Evolutionary conservation across 2,329 filamentous ascomycete genomes (phyloP), one percentile per base, ranked within the genome.

Genomic region (Fusarium nisikadoi): DNA sequence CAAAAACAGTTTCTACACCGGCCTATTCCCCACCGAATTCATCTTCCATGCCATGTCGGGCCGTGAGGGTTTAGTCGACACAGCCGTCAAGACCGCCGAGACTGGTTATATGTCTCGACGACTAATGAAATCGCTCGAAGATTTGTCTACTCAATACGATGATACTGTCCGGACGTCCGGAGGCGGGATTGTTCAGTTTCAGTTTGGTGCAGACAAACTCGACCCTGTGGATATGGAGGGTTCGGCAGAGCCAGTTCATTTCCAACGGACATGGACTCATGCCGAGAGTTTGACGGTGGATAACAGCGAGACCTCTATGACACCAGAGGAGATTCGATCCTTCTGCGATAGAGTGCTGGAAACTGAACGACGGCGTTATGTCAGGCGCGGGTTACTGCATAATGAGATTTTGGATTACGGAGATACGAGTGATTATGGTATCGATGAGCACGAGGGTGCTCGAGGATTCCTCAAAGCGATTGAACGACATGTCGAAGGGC

Each of bases 151-250:
- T 2, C 91, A 94, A 76, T 99, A 99, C 77, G 96, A 99, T 77
- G 90, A 97, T 77, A 99, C 96, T 0, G 95, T 99, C 2, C 90
- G 96, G 62, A 98, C 95, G 33, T 98, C 95, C 1, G 92, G 92
- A 4, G 93, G 93, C 12, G 91, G 91, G 36, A 92, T 99, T 68
- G 94, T 99, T 5, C 96, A 99, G 80, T 98, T 99, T 83, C 94
- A 97, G 79, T 99, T 97, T 77, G 96, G 96, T 80, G 96, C 96
- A 36, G 96, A 99, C 78, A 95, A 95, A 71, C 86, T 99, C 36
- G 96, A 99, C 80, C 96, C 96, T 3, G 93, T 98, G 25, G 95
- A 98, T 79, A 99, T 99, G 95, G 96, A 99, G 81, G 96, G 94
- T 46, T 92, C 92, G 70, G 95, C 94, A 12, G 94, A 93, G 76